Evolutionary conservation across 768 basidiomycete genomes (phyloP), one percentile per base, ranked within the genome.

Genomic region (Hebeloma cylindrosporum): DNA sequence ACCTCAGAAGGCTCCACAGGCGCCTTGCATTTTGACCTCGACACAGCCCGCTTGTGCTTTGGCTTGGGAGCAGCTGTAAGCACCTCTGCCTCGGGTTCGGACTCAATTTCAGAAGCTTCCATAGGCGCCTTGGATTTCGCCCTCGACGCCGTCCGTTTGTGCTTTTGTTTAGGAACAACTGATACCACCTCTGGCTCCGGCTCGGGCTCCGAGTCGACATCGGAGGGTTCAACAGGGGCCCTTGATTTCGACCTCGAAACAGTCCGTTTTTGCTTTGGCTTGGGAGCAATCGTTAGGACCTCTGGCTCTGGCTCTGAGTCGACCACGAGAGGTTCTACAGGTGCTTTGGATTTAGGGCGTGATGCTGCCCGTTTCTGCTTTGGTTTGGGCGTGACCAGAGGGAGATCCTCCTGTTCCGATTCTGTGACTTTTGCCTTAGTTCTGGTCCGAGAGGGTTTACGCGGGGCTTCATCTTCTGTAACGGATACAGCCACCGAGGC

Each of bases 391-490:
- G 37, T 46, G 6, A 40, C 40, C 13, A 23, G 42, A 35, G 48
- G 22, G 28, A 28, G 39, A 32, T 60, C 55, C 38, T 54, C 50
- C 40, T 52, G 47, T 40, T 60, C 59, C 3, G 50, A 39, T 47
- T 60, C 50, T 47, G 38, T 26, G 18, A 44, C 46, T 47, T 56
- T 53, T 10, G 44, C 37, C 29, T 53, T 50, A 7, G 57, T 40
- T 25, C 54, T 59, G 14, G 55, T 27, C 23, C 54, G 57, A 6
- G 55, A 48, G 26, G 48, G 43, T 42, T 58, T 59, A 7, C 37
- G 45, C 4, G 50, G 22, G 13, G 38, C 51, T 8, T 52, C 50
- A 13, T 56, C 52, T 29, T 45, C 50, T 8, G 48, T 47, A 11
- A 27, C 25, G 17, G 52, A 35, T 17, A 48, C 45, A 18, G 51